Evolutionary conservation across 139 green algal species (phyloP).

Genomic region (Chlamydomonas sphaeroides): DNA sequence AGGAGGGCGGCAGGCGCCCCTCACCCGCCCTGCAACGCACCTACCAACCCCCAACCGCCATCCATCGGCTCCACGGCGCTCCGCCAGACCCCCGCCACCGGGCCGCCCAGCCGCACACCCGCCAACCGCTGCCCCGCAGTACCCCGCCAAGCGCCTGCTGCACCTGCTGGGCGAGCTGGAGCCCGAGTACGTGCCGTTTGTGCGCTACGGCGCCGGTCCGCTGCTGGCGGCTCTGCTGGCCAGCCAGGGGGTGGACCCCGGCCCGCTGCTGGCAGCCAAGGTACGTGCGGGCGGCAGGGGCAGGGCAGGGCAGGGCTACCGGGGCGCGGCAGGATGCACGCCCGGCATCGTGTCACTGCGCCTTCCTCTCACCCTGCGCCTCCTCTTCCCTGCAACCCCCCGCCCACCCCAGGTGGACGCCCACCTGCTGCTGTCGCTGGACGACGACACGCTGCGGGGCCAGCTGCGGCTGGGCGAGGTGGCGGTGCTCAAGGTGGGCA

Average conservation of each 20-base stretch:
- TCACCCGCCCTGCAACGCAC: too few relatives aligned
- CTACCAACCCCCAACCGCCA: too few relatives aligned
- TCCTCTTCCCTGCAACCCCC: too few relatives aligned
- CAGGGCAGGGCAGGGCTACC: too few relatives aligned
- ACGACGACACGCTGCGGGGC: not conserved
- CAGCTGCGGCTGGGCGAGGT: constrained; percentile 17
- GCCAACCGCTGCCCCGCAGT: not conserved
- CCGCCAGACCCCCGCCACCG: too few relatives aligned
- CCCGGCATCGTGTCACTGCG: too few relatives aligned
- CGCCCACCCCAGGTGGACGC: constrained; percentile 5
- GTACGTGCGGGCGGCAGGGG: too few relatives aligned
- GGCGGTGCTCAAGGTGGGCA: constrained; percentile 23
- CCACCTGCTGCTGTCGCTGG: constrained; percentile 14
- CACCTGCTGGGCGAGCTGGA: constrained; percentile 24
- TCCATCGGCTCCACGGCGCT: too few relatives aligned
- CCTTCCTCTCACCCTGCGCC: too few relatives aligned
- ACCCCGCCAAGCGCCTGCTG: constrained; percentile 23
- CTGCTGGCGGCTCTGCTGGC: constrained; percentile 31
- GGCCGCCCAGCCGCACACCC: too few relatives aligned
- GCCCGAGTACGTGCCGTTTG: constrained; percentile 29
- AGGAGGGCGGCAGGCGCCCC: too few relatives aligned
- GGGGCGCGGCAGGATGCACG: too few relatives aligned
- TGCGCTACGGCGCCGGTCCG: constrained; percentile 9
- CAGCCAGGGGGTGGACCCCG: not conserved
- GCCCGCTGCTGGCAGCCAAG: not conserved